phyloP scores from a whole-genome alignment of 257 asterid species.

The Leonotis leonurus region DNA sequence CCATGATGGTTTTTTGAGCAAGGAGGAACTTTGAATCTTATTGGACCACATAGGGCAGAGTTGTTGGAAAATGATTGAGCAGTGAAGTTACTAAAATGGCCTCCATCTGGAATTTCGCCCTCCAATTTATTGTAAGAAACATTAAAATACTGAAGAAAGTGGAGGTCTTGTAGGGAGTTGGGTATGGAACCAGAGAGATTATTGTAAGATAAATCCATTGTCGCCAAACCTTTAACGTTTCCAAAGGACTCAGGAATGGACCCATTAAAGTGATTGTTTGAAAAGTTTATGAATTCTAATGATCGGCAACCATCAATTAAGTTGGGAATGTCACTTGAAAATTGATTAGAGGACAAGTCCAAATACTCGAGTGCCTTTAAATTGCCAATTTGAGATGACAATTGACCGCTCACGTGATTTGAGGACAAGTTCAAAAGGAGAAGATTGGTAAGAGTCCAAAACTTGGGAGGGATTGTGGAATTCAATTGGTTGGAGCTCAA shows the following conservation, averaged over 20 bases:
- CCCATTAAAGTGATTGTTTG: slow-evolving; percentile 2
- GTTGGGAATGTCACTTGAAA: too few species aligned
- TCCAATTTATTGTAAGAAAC: slow-evolving; percentile 21
- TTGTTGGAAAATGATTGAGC: neutral
- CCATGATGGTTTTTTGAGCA: neutral
- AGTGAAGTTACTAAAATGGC: neutral
- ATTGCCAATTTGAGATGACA: too few species aligned
- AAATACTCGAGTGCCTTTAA: too few species aligned
- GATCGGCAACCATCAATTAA: too few species aligned
- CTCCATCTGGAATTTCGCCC: neutral
- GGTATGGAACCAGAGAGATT: slow-evolving; percentile 11
- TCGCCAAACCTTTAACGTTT: slow-evolving; percentile 10
- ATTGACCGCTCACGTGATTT: too few species aligned
- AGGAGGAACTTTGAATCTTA: neutral
- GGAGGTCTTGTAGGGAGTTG: neutral
- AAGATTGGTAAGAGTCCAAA: too few species aligned
- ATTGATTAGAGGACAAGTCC: too few species aligned
- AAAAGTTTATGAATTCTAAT: too few species aligned
- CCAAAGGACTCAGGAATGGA: slow-evolving; percentile 22
- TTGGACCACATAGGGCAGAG: neutral
- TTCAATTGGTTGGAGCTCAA: too few species aligned
- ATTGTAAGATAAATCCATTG: slow-evolving; percentile 6
- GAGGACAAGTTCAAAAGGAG: too few species aligned
- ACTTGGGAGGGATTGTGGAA: too few species aligned
- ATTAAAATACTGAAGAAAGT: slow-evolving; percentile 5